A percentile compares a stretch with the other conserved stretches of the same genome.
phyloP scores from a whole-genome alignment of 768 basidiomycete genomes.

The Pulveroboletus ravenelii region DNA sequence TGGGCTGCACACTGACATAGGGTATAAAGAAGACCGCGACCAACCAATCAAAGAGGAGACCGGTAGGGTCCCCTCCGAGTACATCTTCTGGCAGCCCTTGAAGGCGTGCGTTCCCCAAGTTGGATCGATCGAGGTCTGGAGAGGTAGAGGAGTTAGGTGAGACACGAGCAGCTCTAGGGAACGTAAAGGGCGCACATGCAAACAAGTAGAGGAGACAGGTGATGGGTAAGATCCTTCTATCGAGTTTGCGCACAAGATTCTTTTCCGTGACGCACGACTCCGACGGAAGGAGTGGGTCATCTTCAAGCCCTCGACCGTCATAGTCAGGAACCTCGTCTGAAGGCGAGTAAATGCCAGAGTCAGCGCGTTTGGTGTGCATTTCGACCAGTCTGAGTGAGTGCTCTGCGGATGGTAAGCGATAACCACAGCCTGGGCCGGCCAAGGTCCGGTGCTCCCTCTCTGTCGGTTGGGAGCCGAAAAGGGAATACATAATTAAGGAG shows the following conservation, averaged over 20 bases:
- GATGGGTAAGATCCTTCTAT: constrained; percentile 63
- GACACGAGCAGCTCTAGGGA: background rate
- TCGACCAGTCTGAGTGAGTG: background rate
- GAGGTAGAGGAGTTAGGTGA: background rate
- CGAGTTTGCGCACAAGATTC: constrained; percentile 58
- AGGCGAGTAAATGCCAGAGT: constrained; percentile 1
- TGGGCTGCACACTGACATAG: constrained; percentile 45
- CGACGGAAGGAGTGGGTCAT: constrained; percentile 17
- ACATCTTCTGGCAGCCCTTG: constrained; percentile 63
- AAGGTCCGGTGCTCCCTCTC: background rate
- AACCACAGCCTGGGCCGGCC: background rate
- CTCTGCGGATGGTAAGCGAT: background rate
- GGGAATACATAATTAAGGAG: no score
- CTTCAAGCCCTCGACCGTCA: constrained; percentile 6
- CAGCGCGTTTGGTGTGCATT: constrained; percentile 18
- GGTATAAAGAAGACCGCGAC: constrained; percentile 77
- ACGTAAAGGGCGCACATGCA: constrained; percentile 50
- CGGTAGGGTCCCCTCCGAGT: constrained; percentile 64
- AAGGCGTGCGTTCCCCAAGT: constrained; percentile 74
- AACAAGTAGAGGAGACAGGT: constrained; percentile 72
- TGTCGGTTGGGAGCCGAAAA: background rate
- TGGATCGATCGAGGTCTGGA: constrained; percentile 64
- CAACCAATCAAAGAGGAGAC: constrained; percentile 71
- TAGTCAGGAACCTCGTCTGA: constrained; percentile 1
- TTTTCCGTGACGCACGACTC: constrained; percentile 38